Base-by-base conservation (phyloP, 2,329 filamentous ascomycete genomes). In the Aspergillus candidus region DNA sequence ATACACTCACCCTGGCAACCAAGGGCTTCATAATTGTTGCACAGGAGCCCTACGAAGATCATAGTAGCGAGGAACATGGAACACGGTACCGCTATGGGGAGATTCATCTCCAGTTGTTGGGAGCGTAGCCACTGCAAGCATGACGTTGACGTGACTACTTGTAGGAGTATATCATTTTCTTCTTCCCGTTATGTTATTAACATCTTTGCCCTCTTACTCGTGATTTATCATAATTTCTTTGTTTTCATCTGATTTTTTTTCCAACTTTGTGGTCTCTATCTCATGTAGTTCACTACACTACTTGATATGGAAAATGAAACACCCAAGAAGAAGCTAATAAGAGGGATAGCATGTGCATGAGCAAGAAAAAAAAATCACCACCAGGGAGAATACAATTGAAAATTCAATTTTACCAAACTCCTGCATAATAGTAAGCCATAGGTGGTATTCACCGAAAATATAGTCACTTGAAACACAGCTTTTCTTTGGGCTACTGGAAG, bases 1-100 rank as follows among this genome's bases (percentile, higher is more conserved):
- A 93, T 61, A 74, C 87, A 2, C 75, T 94, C 11, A 74, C 77
- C 10, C 73, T 93, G 35, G 82, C 79, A 5, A 88, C 80, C 2
- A 87, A 82, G 65, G 75, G 75, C 2, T 63, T 77, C 43, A 68
- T 91, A 35, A 61, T 67, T 13, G 79, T 90, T 4, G 66, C 76
- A 49, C 88, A 94, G 65, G 65, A 68, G 31, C 54, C 58, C 0
- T 74, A 72, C 43, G 66, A 64, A 6, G 62, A 70, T 40, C 35
- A 41, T 4, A 59, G 54, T 31, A 50, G 32, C 11, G 48, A 51
- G 13, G 50, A 48, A 6, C 47, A 53, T 41, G 54, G 51, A 10
- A 43, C 44, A 11, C 36, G 41, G 10, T 61, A 56, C 43, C 43
- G 50, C 11, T 58, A 58, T 38, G 63, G 61, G 3, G 61, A 64